Evolutionary conservation across 805 yeast species (phyloP), one percentile per base, ranked within the genome.

Genomic region (Candida succiphila): DNA sequence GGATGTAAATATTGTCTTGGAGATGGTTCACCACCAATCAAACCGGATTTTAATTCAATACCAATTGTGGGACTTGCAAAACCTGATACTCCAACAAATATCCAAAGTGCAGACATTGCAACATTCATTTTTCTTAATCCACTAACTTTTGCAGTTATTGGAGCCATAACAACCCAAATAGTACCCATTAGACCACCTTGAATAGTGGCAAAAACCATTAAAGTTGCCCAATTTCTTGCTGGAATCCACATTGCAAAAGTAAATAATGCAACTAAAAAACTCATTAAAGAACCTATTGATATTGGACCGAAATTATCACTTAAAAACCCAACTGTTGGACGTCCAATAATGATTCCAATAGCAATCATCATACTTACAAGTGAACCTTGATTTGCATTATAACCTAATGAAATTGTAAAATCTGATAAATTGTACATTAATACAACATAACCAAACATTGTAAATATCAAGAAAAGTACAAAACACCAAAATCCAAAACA

Each of bases 51-150:
- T 30, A 77, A 56, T 9, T 65, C 52, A 14, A 74, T 60, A 5
- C 84, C 84, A 38, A 78, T 67, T 17, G 76, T 64, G 1, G 84
- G 84, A 1, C 83, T 66, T 2, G 63, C 67, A n/a, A 72, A 50
- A 2, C 74, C 73, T 22, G 70, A 57, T 0, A 56, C 37, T 7
- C 79, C 83, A 29, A 67, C 45, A 24, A 65, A 51, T 12, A 64
- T 43, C 82, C 81, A 77, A 18, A 55, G 40, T 5, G 48, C 34
- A 4, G 68, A 41, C 69, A 72, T 61, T 15, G 73, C 67, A 14
- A 71, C 66, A 29, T 68, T 68, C 46, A 75, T 51, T 41, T 68
- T 72, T 25, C 61, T 49, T 21, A 77, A 49, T 0, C 85, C 85
- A 14, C 69, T 68, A 18, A 75, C 54, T 32, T 75, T 51, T 1